phyloP scores from a whole-genome alignment of 1,139 yeast species.

The Kluyveromyces marxianus region DNA sequence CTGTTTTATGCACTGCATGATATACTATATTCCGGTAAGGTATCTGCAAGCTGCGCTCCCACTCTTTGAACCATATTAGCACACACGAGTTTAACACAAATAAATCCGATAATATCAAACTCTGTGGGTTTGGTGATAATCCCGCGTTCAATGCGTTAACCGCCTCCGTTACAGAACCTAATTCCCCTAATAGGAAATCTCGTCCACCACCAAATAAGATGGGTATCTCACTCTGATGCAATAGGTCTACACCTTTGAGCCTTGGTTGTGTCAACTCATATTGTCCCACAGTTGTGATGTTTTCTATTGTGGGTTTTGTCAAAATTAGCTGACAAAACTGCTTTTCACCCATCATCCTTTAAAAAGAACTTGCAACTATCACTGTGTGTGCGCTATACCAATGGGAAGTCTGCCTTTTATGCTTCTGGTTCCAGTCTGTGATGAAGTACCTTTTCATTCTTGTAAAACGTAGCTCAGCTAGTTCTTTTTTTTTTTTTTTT shows the following conservation, averaged over 20 bases:
- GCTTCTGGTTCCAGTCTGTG: too few relatives aligned
- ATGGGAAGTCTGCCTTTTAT: too few relatives aligned
- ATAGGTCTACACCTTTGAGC: slow-evolving; percentile 20
- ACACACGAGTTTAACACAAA: slow-evolving; percentile 32
- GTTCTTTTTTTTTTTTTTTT: too few relatives aligned
- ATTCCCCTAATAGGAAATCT: slow-evolving; percentile 22
- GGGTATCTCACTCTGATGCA: slow-evolving; percentile 25
- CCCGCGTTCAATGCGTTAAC: background rate
- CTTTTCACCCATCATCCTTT: background rate
- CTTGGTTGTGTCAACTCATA: slow-evolving; percentile 28
- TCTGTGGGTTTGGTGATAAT: slow-evolving; percentile 3
- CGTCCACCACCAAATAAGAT: slow-evolving; percentile 37
- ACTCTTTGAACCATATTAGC: slow-evolving; percentile 32
- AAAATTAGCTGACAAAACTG: slow-evolving; percentile 16
- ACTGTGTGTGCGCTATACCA: too few relatives aligned
- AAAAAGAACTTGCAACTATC: too few relatives aligned
- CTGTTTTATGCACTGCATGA: slow-evolving; percentile 27
- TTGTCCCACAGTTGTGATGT: slow-evolving; percentile 29
- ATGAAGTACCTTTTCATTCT: too few relatives aligned
- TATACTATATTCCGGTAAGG: slow-evolving; percentile 30
- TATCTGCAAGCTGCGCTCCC: slow-evolving; percentile 31
- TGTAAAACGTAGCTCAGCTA: too few relatives aligned
- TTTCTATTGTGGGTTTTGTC: slow-evolving; percentile 32
- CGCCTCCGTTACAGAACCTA: slow-evolving; percentile 10
- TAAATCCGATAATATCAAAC: slow-evolving; percentile 27